Conservation (phyloP, 495 filamentous ascomycete genomes). For the Apodospora peruviana region DNA sequence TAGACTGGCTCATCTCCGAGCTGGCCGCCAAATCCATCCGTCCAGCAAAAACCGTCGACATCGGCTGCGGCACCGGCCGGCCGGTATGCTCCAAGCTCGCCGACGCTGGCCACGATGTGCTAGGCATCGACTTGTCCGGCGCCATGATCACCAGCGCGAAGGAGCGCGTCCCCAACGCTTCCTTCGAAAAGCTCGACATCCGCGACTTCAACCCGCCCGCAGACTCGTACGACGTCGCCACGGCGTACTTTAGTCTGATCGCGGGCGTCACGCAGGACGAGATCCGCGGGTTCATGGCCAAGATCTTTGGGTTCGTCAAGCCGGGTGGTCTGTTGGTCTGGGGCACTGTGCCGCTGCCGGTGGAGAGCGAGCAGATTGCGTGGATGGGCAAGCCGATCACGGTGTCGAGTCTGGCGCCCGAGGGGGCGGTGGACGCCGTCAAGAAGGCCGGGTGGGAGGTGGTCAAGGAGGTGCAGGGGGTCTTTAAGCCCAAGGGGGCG, state of each 20-base stretch:
- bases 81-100: slow-evolving; percentile 29
- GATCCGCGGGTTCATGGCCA: slow-evolving; percentile 1
- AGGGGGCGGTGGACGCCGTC: slow-evolving; percentile 4
- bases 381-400: slow-evolving; percentile 13
- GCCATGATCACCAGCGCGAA: slow-evolving; percentile 29
- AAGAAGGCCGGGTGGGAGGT: slow-evolving; percentile 11
- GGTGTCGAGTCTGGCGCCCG: slow-evolving; percentile 10
- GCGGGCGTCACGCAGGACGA: slow-evolving; percentile 13
- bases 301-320: slow-evolving; percentile 5
- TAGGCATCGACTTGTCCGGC: slow-evolving; percentile 31
- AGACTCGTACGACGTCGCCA: slow-evolving; percentile 11
- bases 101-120: slow-evolving; percentile 23
- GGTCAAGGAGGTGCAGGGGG: slow-evolving; percentile 3
- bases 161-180: slow-evolving; percentile 23
- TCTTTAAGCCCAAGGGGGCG: slow-evolving; percentile 9
- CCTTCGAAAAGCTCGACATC: slow-evolving; percentile 27
- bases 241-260: slow-evolving; percentile 13
- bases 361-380: slow-evolving; percentile 7
- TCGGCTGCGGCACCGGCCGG: slow-evolving; percentile 35
- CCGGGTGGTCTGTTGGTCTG: slow-evolving; percentile 16
- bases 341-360: slow-evolving; percentile 10
- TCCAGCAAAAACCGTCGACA: slow-evolving; percentile 24
- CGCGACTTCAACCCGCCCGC: slow-evolving; percentile 15
- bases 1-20: slow-evolving; percentile 11
- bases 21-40: neutral